Conservation (phyloP, 805 yeast genomes). For the Saccharomyces mikatae region DNA sequence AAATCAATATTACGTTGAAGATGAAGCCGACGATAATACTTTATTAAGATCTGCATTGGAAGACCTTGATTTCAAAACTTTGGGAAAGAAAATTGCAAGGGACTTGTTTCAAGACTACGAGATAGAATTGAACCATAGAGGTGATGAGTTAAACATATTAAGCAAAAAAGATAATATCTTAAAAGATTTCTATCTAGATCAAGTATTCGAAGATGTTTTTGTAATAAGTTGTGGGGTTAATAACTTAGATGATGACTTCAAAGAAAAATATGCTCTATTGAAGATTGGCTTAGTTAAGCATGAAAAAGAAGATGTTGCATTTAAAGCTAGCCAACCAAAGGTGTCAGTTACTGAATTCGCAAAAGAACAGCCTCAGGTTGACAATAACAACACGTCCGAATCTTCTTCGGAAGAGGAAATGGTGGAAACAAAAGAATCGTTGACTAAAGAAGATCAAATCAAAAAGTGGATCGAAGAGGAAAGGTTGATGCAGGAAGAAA, state of each 20-base stretch:
- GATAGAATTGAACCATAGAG: slow-evolving; percentile 22
- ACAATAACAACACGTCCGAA: neutral
- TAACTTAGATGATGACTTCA: slow-evolving; percentile 8
- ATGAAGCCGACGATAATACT: slow-evolving; percentile 15
- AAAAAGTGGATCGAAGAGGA: neutral
- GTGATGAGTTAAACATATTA: slow-evolving; percentile 15
- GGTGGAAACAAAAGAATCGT: neutral
- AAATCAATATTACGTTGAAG: slow-evolving; percentile 27
- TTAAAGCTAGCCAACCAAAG: neutral
- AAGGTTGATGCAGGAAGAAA: neutral
- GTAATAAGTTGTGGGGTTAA: slow-evolving; percentile 18
- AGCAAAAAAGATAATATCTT: slow-evolving; percentile 17
- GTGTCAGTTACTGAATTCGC: neutral
- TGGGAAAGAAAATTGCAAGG: slow-evolving; percentile 19
- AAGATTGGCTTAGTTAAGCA: slow-evolving; percentile 9
- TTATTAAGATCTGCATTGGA: slow-evolving; percentile 14
- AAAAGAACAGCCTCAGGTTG: neutral
- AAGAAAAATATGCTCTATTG: slow-evolving; percentile 11
- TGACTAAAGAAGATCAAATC: neutral
- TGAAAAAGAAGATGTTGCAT: neutral
- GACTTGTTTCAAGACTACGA: slow-evolving; percentile 23
- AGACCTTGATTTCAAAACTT: slow-evolving; percentile 13
- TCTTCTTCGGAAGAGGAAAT: neutral
- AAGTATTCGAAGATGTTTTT: slow-evolving; percentile 17
- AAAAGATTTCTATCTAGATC: slow-evolving; percentile 16